phyloP scores from a whole-genome alignment of 257 asterid species.

The Solanum appendiculatum region DNA sequence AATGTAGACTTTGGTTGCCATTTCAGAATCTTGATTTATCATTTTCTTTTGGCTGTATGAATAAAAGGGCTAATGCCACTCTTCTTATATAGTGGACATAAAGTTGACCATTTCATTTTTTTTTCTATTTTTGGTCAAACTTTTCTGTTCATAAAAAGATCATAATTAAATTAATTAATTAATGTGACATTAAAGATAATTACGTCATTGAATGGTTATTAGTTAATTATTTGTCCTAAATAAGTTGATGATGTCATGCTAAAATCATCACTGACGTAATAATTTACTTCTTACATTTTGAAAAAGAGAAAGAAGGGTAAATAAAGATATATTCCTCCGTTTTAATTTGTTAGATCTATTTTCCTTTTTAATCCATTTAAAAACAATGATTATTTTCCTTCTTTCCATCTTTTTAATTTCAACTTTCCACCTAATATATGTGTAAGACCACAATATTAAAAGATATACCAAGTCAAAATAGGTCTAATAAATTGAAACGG shows the following conservation, averaged over 20 bases:
- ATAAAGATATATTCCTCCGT: no score
- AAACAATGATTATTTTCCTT: no score
- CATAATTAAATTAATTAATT: not conserved
- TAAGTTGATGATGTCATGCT: not conserved
- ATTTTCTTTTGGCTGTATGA: not conserved
- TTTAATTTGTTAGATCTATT: no score
- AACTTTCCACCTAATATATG: no score
- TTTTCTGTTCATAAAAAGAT: not conserved
- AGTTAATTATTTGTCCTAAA: not conserved
- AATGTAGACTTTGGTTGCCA: constrained; percentile 60
- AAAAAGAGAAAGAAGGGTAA: no score
- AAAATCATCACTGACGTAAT: not conserved
- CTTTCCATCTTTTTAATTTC: no score
- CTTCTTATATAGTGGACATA: not conserved
- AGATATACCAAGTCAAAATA: no score
- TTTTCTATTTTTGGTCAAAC: not conserved
- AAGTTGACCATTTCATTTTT: not conserved
- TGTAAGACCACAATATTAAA: no score
- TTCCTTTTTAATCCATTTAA: no score
- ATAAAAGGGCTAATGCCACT: not conserved
- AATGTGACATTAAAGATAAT: not conserved
- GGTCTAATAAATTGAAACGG: no score
- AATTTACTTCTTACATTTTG: not conserved
- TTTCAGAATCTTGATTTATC: not conserved
- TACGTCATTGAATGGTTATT: not conserved